Percentiles rank a stretch among this genome's conserved stretches.
Conservation (phyloP, 768 basidiomycete species). For the Boletellus ananas region DNA sequence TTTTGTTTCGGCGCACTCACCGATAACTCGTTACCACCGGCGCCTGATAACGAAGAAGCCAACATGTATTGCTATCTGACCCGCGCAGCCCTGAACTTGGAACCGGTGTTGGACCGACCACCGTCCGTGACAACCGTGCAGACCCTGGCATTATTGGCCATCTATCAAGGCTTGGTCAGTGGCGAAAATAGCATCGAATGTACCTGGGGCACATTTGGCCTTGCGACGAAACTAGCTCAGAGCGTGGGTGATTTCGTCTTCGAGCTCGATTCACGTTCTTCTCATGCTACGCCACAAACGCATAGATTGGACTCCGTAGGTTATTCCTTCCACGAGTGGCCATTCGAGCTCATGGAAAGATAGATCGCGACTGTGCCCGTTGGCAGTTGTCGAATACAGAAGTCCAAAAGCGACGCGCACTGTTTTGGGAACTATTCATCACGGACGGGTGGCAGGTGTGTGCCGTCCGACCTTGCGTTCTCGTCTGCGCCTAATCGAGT, state of each 20-base stretch:
- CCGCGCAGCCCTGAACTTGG: constrained; percentile 60
- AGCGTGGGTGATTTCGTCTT: constrained; percentile 45
- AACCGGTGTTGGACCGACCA: constrained; percentile 66
- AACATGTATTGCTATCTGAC: constrained; percentile 57
- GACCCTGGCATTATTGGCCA: constrained; percentile 61
- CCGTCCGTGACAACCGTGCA: constrained; percentile 72
- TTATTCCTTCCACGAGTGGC: constrained; percentile 12
- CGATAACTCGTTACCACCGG: constrained; percentile 48
- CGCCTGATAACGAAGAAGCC: constrained; percentile 50
- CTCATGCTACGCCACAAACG: constrained; percentile 1
- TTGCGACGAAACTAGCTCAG: constrained; percentile 64
- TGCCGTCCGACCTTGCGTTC: background rate
- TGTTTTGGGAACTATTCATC: constrained; percentile 75
- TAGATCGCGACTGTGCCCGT: constrained; percentile 70
- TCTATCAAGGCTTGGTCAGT: constrained; percentile 65
- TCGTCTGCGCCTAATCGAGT: background rate
- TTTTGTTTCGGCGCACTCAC: constrained; percentile 62
- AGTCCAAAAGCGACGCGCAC: constrained; percentile 64
- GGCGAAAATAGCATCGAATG: constrained; percentile 68
- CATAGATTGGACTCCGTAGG: constrained; percentile 66
- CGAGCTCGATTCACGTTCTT: background rate
- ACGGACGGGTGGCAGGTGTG: constrained; percentile 72
- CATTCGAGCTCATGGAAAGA: constrained; percentile 12
- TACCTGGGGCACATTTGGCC: constrained; percentile 63
- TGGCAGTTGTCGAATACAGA: constrained; percentile 60